Evolutionary conservation across 2,329 filamentous ascomycete genomes (phyloP).

Genomic region (Stenocarpella maydis): DNA sequence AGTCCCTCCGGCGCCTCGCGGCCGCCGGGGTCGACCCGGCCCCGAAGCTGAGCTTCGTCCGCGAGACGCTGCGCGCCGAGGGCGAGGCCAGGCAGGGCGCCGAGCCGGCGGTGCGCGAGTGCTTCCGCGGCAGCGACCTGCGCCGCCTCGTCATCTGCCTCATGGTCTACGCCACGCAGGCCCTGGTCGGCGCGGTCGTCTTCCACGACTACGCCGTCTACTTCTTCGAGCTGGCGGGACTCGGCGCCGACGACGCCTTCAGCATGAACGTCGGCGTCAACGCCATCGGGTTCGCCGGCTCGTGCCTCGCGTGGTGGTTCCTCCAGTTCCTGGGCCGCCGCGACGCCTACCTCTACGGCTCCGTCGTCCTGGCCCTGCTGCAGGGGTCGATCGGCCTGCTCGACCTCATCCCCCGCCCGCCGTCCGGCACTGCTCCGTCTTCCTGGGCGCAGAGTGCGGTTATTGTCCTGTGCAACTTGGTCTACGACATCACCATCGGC

Average conservation of each 20-base stretch:
- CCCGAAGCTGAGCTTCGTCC: constrained; percentile 43
- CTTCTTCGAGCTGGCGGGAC: constrained; percentile 39
- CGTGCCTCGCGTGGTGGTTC: constrained; percentile 50
- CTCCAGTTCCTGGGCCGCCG: constrained; percentile 49
- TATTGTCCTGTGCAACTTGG: constrained; percentile 40
- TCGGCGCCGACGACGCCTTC: constrained; percentile 47
- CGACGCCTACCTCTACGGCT: constrained; percentile 49
- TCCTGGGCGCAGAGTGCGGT: constrained; percentile 51
- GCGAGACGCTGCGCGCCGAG: constrained; percentile 42
- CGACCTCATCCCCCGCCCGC: constrained; percentile 46
- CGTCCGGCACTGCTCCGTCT: constrained; percentile 35
- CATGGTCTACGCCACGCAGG: constrained; percentile 43
- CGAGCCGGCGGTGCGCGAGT: constrained; percentile 38
- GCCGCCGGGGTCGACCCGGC: constrained; percentile 36
- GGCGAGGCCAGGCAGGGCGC: constrained; percentile 36
- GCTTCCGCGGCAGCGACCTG: constrained; percentile 38
- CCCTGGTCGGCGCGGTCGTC: constrained; percentile 40
- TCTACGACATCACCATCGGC: constrained; percentile 37
- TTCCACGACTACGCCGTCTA: constrained; percentile 44
- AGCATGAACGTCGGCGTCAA: constrained; percentile 51
- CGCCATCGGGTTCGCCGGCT: constrained; percentile 52
- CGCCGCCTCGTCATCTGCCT: constrained; percentile 41
- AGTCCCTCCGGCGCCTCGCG: constrained; percentile 21
- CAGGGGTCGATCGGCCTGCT: constrained; percentile 49
- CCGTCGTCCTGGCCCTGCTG: constrained; percentile 44